phyloP scores from a whole-genome alignment of 2,329 filamentous ascomycete genomes.

The Pestalotiopsis sp. region DNA sequence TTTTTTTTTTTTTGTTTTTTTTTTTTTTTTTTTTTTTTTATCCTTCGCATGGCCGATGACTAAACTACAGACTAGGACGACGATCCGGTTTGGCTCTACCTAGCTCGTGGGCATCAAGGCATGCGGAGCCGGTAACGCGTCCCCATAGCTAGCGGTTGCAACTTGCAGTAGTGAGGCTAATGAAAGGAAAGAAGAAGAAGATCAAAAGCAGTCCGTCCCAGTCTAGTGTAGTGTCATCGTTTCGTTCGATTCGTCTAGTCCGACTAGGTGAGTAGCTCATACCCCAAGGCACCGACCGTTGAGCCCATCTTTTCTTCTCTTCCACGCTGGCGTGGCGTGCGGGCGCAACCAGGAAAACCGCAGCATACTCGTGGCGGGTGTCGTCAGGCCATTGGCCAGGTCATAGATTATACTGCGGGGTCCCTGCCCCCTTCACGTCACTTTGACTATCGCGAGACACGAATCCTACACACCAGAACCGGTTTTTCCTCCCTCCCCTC shows the following conservation, averaged over 20 bases:
- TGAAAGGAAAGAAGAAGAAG: not conserved
- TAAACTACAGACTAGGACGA: not conserved
- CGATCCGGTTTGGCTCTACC: not conserved
- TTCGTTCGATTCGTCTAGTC: not conserved
- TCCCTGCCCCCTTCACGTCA: constrained; percentile 9
- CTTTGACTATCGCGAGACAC: constrained; percentile 1
- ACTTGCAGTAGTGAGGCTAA: not conserved
- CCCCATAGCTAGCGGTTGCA: not conserved
- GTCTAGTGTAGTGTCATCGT: not conserved
- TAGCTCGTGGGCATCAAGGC: not conserved
- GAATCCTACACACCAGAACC: constrained; percentile 17
- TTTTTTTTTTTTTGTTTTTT: not conserved
- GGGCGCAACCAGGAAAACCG: not conserved
- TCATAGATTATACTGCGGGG: constrained; percentile 6
- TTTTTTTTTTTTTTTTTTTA: not conserved
- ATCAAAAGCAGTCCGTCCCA: not conserved
- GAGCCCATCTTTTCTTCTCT: not conserved
- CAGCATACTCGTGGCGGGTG: not conserved
- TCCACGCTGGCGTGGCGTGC: not conserved
- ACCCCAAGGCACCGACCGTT: not conserved
- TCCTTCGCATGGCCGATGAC: not conserved
- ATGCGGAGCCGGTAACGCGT: not conserved
- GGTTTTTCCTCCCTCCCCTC: constrained; percentile 23
- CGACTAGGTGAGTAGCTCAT: not conserved
- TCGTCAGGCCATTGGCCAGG: not conserved